Evolutionary conservation across 768 basidiomycete species (phyloP), one percentile per base, ranked within the genome.

Genomic region (Auricularia cornea): DNA sequence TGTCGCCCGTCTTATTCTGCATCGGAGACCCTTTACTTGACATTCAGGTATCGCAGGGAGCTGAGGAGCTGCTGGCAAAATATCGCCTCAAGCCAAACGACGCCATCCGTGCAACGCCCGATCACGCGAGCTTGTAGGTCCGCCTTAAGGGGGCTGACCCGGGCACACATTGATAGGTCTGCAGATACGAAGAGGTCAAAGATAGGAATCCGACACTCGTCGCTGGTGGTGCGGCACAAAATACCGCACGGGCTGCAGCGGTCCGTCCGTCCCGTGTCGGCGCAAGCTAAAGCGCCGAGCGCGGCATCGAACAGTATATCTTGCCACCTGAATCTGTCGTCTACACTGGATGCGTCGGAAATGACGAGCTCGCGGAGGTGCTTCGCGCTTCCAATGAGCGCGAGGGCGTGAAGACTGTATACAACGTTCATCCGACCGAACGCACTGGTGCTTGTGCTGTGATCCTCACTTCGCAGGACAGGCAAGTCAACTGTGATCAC

Each of bases 391-490:
- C 94, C 62, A 98, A 99, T 83, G 83, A 88, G 76, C 88, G 89
- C 60, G 97, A 98, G 76, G 94, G 93, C 12, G 83, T 99, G 64
- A 79, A 85, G 63, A 83, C 94, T 66, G 89, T 89, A 3, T 99
- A 98, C 76, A 88, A 87, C 70, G 92, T 98, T 69, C 88, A 88
- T 74, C 79, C 88, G 66, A 89, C 87, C 63, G 86, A 87, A 72
- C 86, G 91, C 76, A 98, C 97, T 3, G 97, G 97, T 63, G 94
- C 97, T 61, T 99, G 97, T 72, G 96, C 92, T 18, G 97, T 98
- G 66, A 76, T 99, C 68, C 85, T 98, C 76, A 98, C 94, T 59
- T 92, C 90, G 51, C 94, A 97, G 77, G 71, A 97, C 75, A 84
- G 96, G 92, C 23, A n/a, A 16, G 44, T 51, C 23, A 48, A 10